Percentiles rank a stretch among this genome's conserved stretches.
phyloP scores from a whole-genome alignment of 2,329 filamentous ascomycete species.

The Ophiostoma sp. region DNA sequence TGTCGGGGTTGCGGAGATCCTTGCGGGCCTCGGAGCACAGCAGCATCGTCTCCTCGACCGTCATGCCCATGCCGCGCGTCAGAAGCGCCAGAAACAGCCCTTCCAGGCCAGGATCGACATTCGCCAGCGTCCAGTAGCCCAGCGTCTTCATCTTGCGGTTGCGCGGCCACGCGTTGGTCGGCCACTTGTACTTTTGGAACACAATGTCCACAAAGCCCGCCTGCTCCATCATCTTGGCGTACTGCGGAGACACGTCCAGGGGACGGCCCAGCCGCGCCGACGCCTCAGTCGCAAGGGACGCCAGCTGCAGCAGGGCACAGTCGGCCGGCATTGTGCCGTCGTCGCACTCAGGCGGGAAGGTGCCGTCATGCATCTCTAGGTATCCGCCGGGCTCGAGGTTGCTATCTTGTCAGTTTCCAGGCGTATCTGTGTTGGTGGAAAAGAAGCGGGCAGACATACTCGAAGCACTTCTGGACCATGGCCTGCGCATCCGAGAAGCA shows the following conservation, averaged over 20 bases:
- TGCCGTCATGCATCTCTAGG: constrained; percentile 29
- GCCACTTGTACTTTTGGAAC: constrained; percentile 30
- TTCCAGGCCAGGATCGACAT: constrained; percentile 32
- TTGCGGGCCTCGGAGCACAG: constrained; percentile 28
- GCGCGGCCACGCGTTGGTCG: constrained; percentile 33
- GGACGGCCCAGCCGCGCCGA: constrained; percentile 26
- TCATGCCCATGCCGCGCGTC: constrained; percentile 32
- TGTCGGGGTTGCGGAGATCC: constrained; percentile 28
- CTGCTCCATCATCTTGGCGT: constrained; percentile 29
- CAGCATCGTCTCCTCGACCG: constrained; percentile 28
- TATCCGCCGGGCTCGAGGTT: constrained; percentile 29
- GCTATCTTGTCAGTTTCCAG: background rate
- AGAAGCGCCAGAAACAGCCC: constrained; percentile 33
- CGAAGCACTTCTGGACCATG: constrained; percentile 27
- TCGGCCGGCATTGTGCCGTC: constrained; percentile 26
- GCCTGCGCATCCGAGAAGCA: constrained; percentile 26
- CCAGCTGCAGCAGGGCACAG: constrained; percentile 19
- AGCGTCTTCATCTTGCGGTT: constrained; percentile 32
- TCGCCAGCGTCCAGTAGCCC: constrained; percentile 30
- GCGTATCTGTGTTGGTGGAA: background rate
- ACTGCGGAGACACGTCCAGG: constrained; percentile 25
- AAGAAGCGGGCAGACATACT: constrained; percentile 1
- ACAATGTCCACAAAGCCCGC: constrained; percentile 32
- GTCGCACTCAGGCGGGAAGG: constrained; percentile 26
- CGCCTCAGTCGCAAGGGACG: constrained; percentile 21